Evolutionary conservation across 805 yeast genomes (phyloP).

Genomic region (Cyberlindnera bimundalis): DNA sequence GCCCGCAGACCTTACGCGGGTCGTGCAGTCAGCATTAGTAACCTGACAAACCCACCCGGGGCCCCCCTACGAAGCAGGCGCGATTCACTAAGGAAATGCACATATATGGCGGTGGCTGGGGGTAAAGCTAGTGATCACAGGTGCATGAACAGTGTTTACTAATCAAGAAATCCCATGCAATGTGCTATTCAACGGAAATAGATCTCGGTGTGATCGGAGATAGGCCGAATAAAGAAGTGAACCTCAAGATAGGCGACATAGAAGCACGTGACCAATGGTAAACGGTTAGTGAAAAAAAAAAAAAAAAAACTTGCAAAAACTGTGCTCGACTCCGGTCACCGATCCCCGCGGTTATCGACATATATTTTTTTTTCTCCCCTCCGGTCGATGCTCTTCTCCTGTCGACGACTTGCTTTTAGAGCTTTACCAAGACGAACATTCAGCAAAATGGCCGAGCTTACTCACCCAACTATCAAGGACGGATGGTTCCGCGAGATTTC

Average conservation of each 20-base stretch:
- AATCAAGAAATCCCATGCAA: too few relatives aligned
- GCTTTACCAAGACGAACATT: background rate
- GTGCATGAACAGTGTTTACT: too few relatives aligned
- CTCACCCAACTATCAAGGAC: slow-evolving; percentile 50
- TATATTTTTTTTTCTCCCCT: background rate
- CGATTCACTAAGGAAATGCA: too few relatives aligned
- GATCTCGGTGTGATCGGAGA: too few relatives aligned
- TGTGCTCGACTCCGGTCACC: background rate
- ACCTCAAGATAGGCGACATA: too few relatives aligned
- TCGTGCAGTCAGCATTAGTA: slow-evolving; percentile 7
- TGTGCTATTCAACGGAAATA: too few relatives aligned
- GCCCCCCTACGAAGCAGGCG: too few relatives aligned
- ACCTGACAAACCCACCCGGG: slow-evolving; percentile 3
- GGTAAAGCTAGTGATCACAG: too few relatives aligned
- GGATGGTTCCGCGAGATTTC: slow-evolving; percentile 98
- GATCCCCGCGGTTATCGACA: background rate
- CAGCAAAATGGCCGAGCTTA: slow-evolving; percentile 32
- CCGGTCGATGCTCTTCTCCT: background rate
- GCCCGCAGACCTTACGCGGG: too few relatives aligned
- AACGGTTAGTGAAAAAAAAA: background rate
- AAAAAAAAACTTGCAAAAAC: too few relatives aligned
- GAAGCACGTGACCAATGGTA: background rate
- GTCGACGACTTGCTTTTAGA: background rate
- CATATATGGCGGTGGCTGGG: too few relatives aligned
- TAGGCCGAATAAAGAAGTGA: too few relatives aligned